Conservation (phyloP, 2,329 filamentous ascomycete species). For the Leptographium flavum region DNA sequence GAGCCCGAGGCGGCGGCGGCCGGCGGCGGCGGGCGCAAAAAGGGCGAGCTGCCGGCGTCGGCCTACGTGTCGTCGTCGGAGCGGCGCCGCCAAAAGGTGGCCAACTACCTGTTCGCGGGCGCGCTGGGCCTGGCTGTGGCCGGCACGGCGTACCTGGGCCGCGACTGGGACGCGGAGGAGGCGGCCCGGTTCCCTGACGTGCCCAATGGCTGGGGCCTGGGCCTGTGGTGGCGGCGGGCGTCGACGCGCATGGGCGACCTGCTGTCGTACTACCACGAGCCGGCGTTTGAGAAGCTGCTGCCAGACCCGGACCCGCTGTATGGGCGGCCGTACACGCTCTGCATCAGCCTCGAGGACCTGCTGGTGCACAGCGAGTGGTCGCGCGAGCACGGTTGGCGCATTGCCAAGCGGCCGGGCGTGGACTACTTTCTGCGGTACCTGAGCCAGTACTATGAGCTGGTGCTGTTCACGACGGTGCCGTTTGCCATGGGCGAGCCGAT, state of each 20-base stretch:
- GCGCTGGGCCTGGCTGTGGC: constrained; percentile 41
- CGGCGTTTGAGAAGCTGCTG: constrained; percentile 83
- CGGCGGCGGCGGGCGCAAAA: constrained; percentile 32
- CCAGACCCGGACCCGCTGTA: constrained; percentile 68
- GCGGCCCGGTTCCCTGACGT: constrained; percentile 50
- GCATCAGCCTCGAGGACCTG: constrained; percentile 84
- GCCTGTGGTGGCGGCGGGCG: constrained; percentile 67
- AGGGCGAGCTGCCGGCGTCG: constrained; percentile 56
- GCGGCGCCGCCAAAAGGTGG: constrained; percentile 60
- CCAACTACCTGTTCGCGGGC: constrained; percentile 57
- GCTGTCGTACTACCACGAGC: constrained; percentile 88
- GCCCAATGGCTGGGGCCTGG: constrained; percentile 64
- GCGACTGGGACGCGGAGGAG: constrained; percentile 78
- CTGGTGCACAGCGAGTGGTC: constrained; percentile 92
- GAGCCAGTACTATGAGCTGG: constrained; percentile 94
- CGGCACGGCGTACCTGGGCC: constrained; percentile 61
- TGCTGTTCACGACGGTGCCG: constrained; percentile 85
- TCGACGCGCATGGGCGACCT: constrained; percentile 61
- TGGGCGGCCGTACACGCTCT: constrained; percentile 80
- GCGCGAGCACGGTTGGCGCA: constrained; percentile 84
- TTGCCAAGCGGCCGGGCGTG: constrained; percentile 85
- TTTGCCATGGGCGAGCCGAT: constrained; percentile 75
- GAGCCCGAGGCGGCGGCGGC: constrained; percentile 15
- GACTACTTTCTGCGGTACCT: constrained; percentile 97
- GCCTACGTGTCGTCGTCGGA: constrained; percentile 88